phyloP scores from a whole-genome alignment of 352 stramenopile genomes.

The Phytopythium chamaehyphon region DNA sequence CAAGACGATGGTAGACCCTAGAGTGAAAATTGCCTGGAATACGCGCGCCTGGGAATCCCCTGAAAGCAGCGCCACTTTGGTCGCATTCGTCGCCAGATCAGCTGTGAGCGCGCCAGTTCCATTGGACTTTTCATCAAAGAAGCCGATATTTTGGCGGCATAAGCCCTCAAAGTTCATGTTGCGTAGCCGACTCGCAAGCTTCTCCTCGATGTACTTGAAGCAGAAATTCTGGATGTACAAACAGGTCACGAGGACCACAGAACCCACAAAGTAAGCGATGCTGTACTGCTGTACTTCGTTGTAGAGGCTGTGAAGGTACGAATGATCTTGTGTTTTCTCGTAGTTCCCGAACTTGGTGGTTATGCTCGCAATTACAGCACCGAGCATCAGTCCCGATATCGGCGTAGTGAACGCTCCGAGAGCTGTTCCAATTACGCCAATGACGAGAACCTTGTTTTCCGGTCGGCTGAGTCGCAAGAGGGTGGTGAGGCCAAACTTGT shows the following conservation, averaged over 20 bases:
- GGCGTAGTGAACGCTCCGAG: conserved; percentile 29
- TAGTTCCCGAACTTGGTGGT: conserved; percentile 29
- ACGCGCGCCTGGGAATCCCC: conserved; percentile 44
- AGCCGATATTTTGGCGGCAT: conserved; percentile 36
- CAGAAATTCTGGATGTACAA: conserved; percentile 36
- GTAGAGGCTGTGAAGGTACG: conserved; percentile 25
- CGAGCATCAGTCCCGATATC: conserved; percentile 27
- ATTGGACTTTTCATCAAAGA: conserved; percentile 72
- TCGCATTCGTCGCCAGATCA: conserved; percentile 43
- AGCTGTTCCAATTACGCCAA: conserved; percentile 3
- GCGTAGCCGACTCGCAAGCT: conserved; percentile 39
- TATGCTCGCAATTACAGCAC: conserved; percentile 33
- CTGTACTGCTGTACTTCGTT: conserved; percentile 17
- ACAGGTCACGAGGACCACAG: conserved; percentile 21
- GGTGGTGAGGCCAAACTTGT: not conserved
- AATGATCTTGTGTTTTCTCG: conserved; percentile 11
- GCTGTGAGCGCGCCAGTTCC: conserved; percentile 47
- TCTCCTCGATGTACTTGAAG: conserved; percentile 52
- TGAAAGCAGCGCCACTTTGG: conserved; percentile 39
- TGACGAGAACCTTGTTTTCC: conserved; percentile 3
- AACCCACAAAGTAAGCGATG: conserved; percentile 28
- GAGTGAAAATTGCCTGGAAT: conserved; percentile 40
- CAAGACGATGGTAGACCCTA: conserved; percentile 51
- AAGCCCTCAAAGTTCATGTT: conserved; percentile 39
- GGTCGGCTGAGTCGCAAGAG: conserved; percentile 2